phyloP scores from a whole-genome alignment of 2,329 filamentous ascomycete genomes.

The Phialophora tarda region DNA sequence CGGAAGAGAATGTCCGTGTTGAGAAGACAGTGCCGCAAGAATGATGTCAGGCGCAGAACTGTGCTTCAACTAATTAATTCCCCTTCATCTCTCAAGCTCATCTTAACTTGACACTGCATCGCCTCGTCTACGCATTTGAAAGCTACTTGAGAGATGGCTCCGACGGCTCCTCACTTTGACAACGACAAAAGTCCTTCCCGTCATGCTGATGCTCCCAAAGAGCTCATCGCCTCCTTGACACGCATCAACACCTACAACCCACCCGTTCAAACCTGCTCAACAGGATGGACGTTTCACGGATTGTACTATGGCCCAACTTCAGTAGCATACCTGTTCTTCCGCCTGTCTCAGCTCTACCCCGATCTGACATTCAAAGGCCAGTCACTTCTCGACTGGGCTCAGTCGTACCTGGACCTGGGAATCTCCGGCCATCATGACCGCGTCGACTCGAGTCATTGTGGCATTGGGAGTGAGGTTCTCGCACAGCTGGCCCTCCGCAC shows the following conservation, averaged over 20 bases:
- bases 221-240: constrained; percentile 34
- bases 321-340: constrained; percentile 62
- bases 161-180: constrained; percentile 42
- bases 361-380: constrained; percentile 53
- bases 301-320: constrained; percentile 62
- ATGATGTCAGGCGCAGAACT: not conserved
- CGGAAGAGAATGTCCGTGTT: not conserved
- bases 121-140: not conserved
- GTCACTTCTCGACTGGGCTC: constrained; percentile 54
- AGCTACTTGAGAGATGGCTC: constrained; percentile 54
- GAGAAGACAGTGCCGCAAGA: not conserved
- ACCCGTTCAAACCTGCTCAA: constrained; percentile 39
- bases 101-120: not conserved
- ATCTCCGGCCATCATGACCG: constrained; percentile 11
- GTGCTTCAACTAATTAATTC: not conserved
- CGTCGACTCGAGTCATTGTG: constrained; percentile 55
- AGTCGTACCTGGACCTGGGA: constrained; percentile 49
- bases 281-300: constrained; percentile 47
- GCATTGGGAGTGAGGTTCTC: constrained; percentile 58
- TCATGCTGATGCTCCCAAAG: constrained; percentile 26
- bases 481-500: constrained; percentile 55
- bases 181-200: constrained; percentile 20
- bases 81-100: not conserved
- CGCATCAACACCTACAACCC: constrained; percentile 39
- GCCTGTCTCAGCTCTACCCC: constrained; percentile 54